Conservation (phyloP, 257 asterid genomes). For the Nyctanthes arbortristis region DNA sequence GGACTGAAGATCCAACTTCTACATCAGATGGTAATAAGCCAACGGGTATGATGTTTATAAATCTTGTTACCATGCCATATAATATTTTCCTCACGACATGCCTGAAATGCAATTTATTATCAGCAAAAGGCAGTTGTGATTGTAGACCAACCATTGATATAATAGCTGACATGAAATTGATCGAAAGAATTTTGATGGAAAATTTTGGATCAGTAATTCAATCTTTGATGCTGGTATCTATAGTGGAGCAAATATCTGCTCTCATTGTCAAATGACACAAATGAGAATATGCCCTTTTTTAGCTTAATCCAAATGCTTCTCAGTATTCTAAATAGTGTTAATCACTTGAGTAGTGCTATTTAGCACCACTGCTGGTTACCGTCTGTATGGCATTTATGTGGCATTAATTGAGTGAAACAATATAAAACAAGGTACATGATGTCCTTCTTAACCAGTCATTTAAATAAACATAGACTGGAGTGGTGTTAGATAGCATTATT, state of each 20-base stretch:
- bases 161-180: background rate
- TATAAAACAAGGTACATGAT: too few relatives aligned
- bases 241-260: background rate
- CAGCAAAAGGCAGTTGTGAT: background rate
- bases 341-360: background rate
- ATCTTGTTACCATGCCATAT: constrained; percentile 17
- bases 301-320: background rate
- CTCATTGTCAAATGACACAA: background rate
- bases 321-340: background rate
- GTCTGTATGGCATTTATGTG: too few relatives aligned
- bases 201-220: background rate
- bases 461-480: too few relatives aligned
- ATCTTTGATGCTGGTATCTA: background rate
- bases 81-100: constrained; percentile 17
- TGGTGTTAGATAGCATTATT: too few relatives aligned
- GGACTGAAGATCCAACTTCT: constrained; percentile 53
- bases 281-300: background rate
- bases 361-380: too few relatives aligned
- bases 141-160: background rate
- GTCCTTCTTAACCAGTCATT: too few relatives aligned
- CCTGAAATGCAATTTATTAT: background rate
- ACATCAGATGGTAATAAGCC: constrained; percentile 39
- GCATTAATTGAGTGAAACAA: too few relatives aligned
- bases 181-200: background rate
- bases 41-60: constrained; percentile 45